Percentiles rank a stretch among this genome's conserved stretches.
phyloP scores from a whole-genome alignment of 192 early-diverging fungal species.

The Coemansia sp. region DNA sequence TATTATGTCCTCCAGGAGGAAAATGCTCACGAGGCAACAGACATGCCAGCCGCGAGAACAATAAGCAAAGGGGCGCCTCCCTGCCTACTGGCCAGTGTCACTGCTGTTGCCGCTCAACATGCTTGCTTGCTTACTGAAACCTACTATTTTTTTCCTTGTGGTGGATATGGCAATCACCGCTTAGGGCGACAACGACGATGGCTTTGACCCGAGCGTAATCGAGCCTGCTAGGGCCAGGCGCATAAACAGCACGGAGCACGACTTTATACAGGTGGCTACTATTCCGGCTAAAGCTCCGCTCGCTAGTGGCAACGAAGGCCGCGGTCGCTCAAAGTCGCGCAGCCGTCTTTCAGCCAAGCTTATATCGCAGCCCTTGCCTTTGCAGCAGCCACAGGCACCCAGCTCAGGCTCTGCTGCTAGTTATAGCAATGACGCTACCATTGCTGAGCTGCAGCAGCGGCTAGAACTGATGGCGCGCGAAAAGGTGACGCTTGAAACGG shows the following conservation, averaged over 20 bases:
- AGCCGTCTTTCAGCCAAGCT: slow-evolving; percentile 22
- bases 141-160: neutral
- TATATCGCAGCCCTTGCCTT: neutral
- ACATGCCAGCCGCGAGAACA: neutral
- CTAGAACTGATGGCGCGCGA: slow-evolving; percentile 82
- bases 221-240: slow-evolving; percentile 14
- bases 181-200: slow-evolving; percentile 26
- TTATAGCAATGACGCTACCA: slow-evolving; percentile 35
- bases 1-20: neutral
- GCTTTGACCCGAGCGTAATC: slow-evolving; percentile 5
- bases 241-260: slow-evolving; percentile 23
- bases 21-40: no score
- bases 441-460: slow-evolving; percentile 65
- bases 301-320: slow-evolving; percentile 1
- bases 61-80: neutral
- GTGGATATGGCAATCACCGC: neutral
- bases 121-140: slow-evolving; percentile 8
- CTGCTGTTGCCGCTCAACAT: neutral
- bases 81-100: slow-evolving; percentile 2
- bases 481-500: slow-evolving; percentile 88
- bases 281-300: slow-evolving; percentile 16
- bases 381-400: slow-evolving; percentile 10
- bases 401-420: slow-evolving; percentile 9
- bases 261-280: slow-evolving; percentile 25
- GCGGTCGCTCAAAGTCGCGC: slow-evolving; percentile 42